Conservation (phyloP, 345 rosid genomes). For the Garcia nutans region DNA sequence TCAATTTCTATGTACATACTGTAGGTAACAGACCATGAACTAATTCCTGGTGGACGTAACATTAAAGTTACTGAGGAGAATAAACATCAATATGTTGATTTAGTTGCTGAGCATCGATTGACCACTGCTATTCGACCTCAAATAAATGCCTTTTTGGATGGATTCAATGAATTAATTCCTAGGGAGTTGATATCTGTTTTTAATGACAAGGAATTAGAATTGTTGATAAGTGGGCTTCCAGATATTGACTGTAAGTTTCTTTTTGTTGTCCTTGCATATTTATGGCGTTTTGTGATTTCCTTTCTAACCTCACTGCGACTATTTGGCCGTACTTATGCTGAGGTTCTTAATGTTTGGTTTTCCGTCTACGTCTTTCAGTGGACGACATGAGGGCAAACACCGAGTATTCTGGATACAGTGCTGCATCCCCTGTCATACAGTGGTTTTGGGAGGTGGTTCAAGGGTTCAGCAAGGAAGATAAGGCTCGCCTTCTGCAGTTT, state of each 20-base stretch:
- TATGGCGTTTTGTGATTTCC: background rate
- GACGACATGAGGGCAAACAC: conserved; percentile 93
- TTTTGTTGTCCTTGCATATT: conserved; percentile 4
- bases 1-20: conserved; percentile 16
- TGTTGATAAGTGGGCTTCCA: conserved; percentile 92
- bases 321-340: background rate
- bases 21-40: conserved; percentile 93
- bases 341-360: conserved; percentile 11
- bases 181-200: conserved; percentile 82
- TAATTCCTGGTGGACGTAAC: conserved; percentile 88
- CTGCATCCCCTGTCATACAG: conserved; percentile 85
- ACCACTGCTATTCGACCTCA: conserved; percentile 98
- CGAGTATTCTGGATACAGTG: conserved; percentile 88
- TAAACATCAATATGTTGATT: conserved; percentile 88
- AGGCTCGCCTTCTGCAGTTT: conserved; percentile 92
- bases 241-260: conserved; percentile 82
- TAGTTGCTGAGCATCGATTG: conserved; percentile 85
- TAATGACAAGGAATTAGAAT: conserved; percentile 90
- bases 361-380: conserved; percentile 46
- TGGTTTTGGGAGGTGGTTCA: conserved; percentile 99
- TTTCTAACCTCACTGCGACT: background rate
- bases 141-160: conserved; percentile 87
- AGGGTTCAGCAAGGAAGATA: conserved; percentile 94
- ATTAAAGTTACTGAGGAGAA: conserved; percentile 91
- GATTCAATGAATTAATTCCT: conserved; percentile 73